Conservation (phyloP, 208 protist species). For the Trypanosoma mega region DNA sequence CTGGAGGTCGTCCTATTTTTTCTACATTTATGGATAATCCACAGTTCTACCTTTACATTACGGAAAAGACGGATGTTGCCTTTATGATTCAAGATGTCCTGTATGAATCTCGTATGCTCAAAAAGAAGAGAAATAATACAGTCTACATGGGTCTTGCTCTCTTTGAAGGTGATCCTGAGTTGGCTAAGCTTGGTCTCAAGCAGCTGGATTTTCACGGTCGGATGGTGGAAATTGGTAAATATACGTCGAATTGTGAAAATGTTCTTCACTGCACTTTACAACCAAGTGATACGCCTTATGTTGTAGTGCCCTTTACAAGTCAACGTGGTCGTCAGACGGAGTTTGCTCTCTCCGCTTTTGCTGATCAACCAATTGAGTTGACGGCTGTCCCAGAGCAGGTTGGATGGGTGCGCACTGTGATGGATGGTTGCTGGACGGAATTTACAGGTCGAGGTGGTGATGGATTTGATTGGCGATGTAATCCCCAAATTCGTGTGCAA, state of each 20-base stretch:
- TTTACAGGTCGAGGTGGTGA: constrained; percentile 82
- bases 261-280: constrained; percentile 81
- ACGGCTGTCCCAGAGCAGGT: constrained; percentile 82
- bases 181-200: constrained; percentile 78
- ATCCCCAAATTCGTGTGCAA: constrained; percentile 70
- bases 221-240: constrained; percentile 86
- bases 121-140: constrained; percentile 85
- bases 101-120: constrained; percentile 84
- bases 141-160: constrained; percentile 91
- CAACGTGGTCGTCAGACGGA: constrained; percentile 76
- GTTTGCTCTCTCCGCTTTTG: constrained; percentile 87
- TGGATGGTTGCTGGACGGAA: constrained; percentile 82
- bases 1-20: constrained; percentile 84
- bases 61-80: constrained; percentile 64
- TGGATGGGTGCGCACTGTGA: constrained; percentile 80
- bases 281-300: constrained; percentile 77
- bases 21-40: constrained; percentile 93
- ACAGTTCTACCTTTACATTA: constrained; percentile 84
- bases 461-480: constrained; percentile 89
- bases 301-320: constrained; percentile 89
- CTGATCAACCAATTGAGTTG: constrained; percentile 75
- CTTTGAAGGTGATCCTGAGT: constrained; percentile 77
- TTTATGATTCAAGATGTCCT: constrained; percentile 89
- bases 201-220: constrained; percentile 89
- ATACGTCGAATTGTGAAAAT: constrained; percentile 92